Base-by-base conservation (phyloP, 805 yeast species). In the Teunomyces panamensis region DNA sequence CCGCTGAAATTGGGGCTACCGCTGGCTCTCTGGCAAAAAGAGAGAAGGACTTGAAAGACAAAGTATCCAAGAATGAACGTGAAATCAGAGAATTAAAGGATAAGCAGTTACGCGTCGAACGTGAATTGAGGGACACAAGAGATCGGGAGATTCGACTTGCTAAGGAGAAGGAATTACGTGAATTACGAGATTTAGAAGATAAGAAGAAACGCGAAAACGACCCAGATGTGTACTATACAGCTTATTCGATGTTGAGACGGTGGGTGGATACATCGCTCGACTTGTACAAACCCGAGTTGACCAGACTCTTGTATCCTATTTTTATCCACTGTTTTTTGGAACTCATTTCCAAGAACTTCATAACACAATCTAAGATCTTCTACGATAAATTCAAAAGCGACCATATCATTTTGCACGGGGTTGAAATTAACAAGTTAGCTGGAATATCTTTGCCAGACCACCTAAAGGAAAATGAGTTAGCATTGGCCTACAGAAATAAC, bases 221-320 rank as follows among this genome's bases (percentile, higher is more conserved):
- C 46, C 91, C 96, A 1, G 85, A 81, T 29, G 75, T 81, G 49
- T 91, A 87, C 64, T 73, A 78, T n/a, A 76, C 89, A 41, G 96
- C 96, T 1, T 94, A 90, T 68, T 73, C 84, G 13, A 77, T 89
- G 64, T 78, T 90, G 52, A 79, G 87, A 52, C 83, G 84, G 43
- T 94, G 98, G 98, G 87, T 89, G 35, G 96, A 89, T 56, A 78
- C 89, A 13, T 89, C 97, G 0, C 75, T 94, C 56, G 99, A 92
- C 64, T 77, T 94, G 68, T 94, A 94, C 67, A 86, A 81, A 66
- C 90, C 95, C 13, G 97, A 94, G 65, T 75, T 94, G 50, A 79
- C 85, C 48, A 80, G 94, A 54, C 78, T 92, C 37, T 69, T 92
- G 56, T 94, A 87, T 64, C 99, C 99, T 5, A 75, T 94, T n/a